A percentile compares a stretch with the other conserved stretches of the same genome.
phyloP scores from a whole-genome alignment of 305 asterid genomes.

The Euphrasia arctica region DNA sequence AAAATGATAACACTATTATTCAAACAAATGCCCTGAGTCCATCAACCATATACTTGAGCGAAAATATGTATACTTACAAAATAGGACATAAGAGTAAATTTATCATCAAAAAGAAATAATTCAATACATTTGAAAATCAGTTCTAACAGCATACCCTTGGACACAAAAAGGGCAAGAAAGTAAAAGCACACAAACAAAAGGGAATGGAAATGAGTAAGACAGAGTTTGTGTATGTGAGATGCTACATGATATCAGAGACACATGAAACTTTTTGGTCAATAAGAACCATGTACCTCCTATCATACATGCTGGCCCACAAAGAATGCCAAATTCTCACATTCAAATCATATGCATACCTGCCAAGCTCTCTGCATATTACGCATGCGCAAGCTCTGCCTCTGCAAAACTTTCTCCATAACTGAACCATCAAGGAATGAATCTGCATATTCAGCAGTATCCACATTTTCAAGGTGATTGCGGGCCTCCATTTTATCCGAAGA shows the following conservation, averaged over 20 bases:
- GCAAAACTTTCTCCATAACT: constrained; percentile 96
- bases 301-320: not conserved
- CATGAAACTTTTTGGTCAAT: constrained; percentile 4
- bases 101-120: not conserved
- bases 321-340: constrained; percentile 10
- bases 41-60: not conserved
- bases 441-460: constrained; percentile 45
- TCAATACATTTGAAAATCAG: constrained; percentile 4
- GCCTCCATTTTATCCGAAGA: constrained; percentile 36
- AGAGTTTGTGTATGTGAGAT: not conserved
- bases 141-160: constrained; percentile 12
- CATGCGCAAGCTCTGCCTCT: constrained; percentile 95
- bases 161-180: constrained; percentile 9
- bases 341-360: constrained; percentile 55
- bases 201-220: constrained; percentile 12
- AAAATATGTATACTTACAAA: constrained; percentile 4
- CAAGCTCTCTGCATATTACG: constrained; percentile 94
- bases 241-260: constrained; percentile 13
- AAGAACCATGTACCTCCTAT: constrained; percentile 8
- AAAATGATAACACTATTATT: not conserved
- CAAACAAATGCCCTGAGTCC: not conserved
- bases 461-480: constrained; percentile 38
- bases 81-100: not conserved
- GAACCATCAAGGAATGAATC: constrained; percentile 77
- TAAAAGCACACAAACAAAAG: constrained; percentile 1